phyloP scores from a whole-genome alignment of 192 early-diverging fungal genomes.

The Coemansia sp. region DNA sequence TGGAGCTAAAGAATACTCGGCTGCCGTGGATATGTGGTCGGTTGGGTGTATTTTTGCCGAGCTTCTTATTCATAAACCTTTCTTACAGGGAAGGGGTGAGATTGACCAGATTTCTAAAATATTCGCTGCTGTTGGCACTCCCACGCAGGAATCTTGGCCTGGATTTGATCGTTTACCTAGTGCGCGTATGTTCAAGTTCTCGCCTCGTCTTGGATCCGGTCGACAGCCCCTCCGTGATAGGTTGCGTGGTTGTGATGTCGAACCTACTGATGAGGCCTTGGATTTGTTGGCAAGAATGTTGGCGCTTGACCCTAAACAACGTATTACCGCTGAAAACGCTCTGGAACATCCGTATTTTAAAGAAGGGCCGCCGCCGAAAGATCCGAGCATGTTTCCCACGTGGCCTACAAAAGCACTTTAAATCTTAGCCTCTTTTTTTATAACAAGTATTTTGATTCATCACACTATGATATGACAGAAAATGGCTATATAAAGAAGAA shows the following conservation, averaged over 20 bases:
- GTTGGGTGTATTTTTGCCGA: constrained; percentile 98
- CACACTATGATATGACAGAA: neutral
- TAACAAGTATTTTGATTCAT: neutral
- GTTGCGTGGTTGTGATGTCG: constrained; percentile 28
- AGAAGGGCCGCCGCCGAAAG: constrained; percentile 85
- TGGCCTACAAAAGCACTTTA: constrained; percentile 73
- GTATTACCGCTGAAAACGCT: constrained; percentile 91
- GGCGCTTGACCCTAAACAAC: constrained; percentile 78
- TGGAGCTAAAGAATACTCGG: constrained; percentile 83
- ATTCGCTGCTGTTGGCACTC: constrained; percentile 87
- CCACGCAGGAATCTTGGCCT: constrained; percentile 78
- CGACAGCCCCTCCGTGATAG: constrained; percentile 31
- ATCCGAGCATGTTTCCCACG: constrained; percentile 92
- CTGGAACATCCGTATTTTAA: constrained; percentile 90
- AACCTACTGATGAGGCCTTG: constrained; percentile 53
- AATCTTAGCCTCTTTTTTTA: neutral
- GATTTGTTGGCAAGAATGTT: constrained; percentile 80
- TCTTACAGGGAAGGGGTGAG: constrained; percentile 80
- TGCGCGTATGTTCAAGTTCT: constrained; percentile 74
- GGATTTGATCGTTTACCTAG: constrained; percentile 67
- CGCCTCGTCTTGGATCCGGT: constrained; percentile 4
- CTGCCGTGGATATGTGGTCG: constrained; percentile 93
- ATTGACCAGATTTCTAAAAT: constrained; percentile 83
- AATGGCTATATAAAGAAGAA: no score
- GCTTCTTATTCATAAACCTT: constrained; percentile 80